Conservation (phyloP, 2,329 filamentous ascomycete species). For the Paraphoma sp. region DNA sequence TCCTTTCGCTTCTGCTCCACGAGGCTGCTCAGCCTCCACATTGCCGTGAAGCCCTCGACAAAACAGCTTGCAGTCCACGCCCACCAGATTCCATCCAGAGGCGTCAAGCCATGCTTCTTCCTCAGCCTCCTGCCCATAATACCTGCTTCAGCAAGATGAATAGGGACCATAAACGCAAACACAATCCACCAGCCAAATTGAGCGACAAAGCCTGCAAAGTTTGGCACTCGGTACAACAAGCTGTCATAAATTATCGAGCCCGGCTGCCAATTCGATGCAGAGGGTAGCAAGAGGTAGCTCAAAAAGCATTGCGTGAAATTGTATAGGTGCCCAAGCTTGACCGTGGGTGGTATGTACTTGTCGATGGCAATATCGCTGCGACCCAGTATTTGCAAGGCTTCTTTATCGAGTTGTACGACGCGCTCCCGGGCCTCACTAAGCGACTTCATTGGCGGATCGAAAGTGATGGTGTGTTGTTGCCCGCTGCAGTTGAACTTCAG, state of each 20-base stretch:
- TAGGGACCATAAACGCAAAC: constrained; percentile 63
- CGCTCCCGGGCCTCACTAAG: constrained; percentile 72
- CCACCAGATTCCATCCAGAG: constrained; percentile 59
- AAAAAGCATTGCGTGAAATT: constrained; percentile 58
- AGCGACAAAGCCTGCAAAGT: constrained; percentile 65
- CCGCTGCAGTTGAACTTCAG: constrained; percentile 67
- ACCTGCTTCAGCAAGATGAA: constrained; percentile 71
- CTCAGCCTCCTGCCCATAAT: constrained; percentile 55
- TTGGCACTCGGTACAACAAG: constrained; percentile 58
- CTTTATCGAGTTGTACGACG: constrained; percentile 74
- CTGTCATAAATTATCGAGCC: constrained; percentile 45
- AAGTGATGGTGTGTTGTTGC: constrained; percentile 61
- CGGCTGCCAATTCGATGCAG: constrained; percentile 39
- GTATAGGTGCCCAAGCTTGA: constrained; percentile 54
- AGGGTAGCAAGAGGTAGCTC: constrained; percentile 37
- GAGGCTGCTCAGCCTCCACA: constrained; percentile 46
- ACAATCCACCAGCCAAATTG: constrained; percentile 64
- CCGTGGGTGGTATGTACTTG: constrained; percentile 59
- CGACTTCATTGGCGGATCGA: constrained; percentile 73
- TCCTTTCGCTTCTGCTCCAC: constrained; percentile 36
- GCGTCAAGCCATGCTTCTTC: constrained; percentile 58
- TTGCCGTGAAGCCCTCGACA: constrained; percentile 60
- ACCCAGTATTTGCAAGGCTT: constrained; percentile 65
- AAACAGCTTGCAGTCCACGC: constrained; percentile 60
- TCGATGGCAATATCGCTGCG: constrained; percentile 63